Conservation (phyloP, 169 alveolate species). For the Plasmodium cynomolgi region DNA sequence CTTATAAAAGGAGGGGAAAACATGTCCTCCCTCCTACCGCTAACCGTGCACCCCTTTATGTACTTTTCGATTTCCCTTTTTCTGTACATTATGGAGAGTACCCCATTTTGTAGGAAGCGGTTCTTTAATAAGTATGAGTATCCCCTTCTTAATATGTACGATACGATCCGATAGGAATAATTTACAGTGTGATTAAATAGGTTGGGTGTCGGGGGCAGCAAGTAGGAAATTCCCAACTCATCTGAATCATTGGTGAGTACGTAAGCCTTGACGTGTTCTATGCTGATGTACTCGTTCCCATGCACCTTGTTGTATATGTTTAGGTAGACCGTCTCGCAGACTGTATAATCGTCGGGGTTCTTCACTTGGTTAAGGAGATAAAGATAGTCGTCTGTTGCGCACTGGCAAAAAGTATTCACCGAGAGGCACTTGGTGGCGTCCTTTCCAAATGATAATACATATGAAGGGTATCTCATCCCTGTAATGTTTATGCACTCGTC, state of each 20-base stretch:
- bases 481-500: constrained; percentile 59
- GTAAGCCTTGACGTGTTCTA: constrained; percentile 27
- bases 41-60: not conserved
- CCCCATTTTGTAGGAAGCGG: constrained; percentile 5
- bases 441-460: constrained; percentile 9
- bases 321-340: constrained; percentile 30
- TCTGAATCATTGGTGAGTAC: not conserved
- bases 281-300: constrained; percentile 34
- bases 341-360: constrained; percentile 10
- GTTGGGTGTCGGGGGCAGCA: not conserved
- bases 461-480: constrained; percentile 38
- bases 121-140: not conserved
- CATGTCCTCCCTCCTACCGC: not conserved
- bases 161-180: not conserved
- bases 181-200: not conserved
- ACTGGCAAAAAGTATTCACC: constrained; percentile 24
- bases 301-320: constrained; percentile 43
- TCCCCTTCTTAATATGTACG: not conserved
- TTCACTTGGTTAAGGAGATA: constrained; percentile 52
- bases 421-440: not conserved
- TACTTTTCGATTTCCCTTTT: not conserved
- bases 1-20: not conserved
- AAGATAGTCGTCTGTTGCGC: constrained; percentile 7
- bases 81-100: not conserved
- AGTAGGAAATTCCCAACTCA: not conserved